Evolutionary conservation across 2,329 filamentous ascomycete species (phyloP).

Genomic region (Acrocalymma vagum): DNA sequence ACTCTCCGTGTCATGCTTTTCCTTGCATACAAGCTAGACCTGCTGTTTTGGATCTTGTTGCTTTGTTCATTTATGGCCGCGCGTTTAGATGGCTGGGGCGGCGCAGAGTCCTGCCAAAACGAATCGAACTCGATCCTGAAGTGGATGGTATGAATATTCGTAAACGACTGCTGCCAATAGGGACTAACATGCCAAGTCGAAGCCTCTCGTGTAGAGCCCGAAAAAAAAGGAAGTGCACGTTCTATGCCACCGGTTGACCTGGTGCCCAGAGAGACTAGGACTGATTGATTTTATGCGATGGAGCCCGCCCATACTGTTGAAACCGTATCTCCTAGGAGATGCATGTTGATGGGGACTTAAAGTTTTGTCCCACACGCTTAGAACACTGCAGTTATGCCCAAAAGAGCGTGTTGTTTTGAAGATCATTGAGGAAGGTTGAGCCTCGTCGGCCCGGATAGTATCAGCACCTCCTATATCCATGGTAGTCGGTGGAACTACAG

Average conservation of each 20-base stretch:
- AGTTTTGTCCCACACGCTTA: conserved; percentile 1
- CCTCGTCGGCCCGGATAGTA: too few relatives aligned
- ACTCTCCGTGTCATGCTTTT: too few relatives aligned
- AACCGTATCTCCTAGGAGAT: not conserved
- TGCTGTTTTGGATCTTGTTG: too few relatives aligned
- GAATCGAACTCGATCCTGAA: conserved; percentile 2
- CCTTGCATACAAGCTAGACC: too few relatives aligned
- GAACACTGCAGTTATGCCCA: not conserved
- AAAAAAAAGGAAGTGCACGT: conserved; percentile 2
- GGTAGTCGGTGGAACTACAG: not conserved
- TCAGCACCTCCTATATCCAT: too few relatives aligned
- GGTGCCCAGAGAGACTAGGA: too few relatives aligned
- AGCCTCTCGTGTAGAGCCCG: conserved; percentile 3
- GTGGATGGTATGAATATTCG: conserved; percentile 1
- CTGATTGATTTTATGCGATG: conserved; percentile 2
- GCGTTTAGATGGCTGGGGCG: too few relatives aligned
- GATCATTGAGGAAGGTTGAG: conserved; percentile 2
- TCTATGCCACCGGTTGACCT: not conserved
- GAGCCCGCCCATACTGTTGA: conserved; percentile 3
- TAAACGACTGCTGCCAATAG: too few relatives aligned
- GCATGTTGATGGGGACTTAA: conserved; percentile 5
- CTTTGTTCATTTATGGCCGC: too few relatives aligned
- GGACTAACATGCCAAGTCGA: conserved; percentile 1
- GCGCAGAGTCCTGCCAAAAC: too few relatives aligned
- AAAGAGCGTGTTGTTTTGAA: conserved; percentile 2